phyloP scores from a whole-genome alignment of 108 stramenopile species.

The Skeletonema tropicum region DNA sequence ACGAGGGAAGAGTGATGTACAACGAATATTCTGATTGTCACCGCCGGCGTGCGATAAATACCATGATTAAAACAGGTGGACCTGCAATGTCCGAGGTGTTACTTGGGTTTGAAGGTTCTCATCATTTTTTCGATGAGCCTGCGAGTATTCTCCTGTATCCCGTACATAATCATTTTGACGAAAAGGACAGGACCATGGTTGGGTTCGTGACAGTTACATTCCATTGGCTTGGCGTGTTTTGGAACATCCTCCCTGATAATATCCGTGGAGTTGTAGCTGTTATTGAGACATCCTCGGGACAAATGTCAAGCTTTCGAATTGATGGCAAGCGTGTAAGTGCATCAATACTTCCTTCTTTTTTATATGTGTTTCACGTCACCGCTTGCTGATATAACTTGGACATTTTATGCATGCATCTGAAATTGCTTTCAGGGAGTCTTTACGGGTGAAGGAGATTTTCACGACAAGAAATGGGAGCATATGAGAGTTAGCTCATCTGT shows the following conservation, averaged over 20 bases:
- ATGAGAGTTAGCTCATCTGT: slow-evolving; percentile 3
- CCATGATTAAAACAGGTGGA: slow-evolving; percentile 6
- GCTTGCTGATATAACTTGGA: not conserved
- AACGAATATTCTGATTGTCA: slow-evolving; percentile 13
- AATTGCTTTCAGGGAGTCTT: slow-evolving; percentile 2
- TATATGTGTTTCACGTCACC: not conserved
- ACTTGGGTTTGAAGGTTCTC: slow-evolving; percentile 1
- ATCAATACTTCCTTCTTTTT: not conserved
- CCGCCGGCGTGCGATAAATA: slow-evolving; percentile 8
- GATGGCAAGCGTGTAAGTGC: slow-evolving; percentile 6
- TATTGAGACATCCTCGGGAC: slow-evolving; percentile 6
- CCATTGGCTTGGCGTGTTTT: slow-evolving; percentile 3
- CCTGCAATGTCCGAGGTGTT: slow-evolving; percentile 5
- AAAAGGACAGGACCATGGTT: not conserved
- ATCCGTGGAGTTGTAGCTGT: slow-evolving; percentile 3
- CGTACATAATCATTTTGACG: not conserved
- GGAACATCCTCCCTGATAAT: slow-evolving; percentile 11
- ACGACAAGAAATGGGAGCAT: slow-evolving; percentile 17
- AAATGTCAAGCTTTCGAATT: not conserved
- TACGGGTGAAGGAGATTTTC: slow-evolving; percentile 19
- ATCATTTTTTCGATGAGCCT: slow-evolving; percentile 12
- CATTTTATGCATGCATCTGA: not conserved
- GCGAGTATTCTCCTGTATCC: slow-evolving; percentile 8
- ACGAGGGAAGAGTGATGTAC: slow-evolving; percentile 11
- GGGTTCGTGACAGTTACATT: slow-evolving; percentile 2